Conservation (phyloP, 2,329 filamentous ascomycete species). For the Trichoderma sp. region DNA sequence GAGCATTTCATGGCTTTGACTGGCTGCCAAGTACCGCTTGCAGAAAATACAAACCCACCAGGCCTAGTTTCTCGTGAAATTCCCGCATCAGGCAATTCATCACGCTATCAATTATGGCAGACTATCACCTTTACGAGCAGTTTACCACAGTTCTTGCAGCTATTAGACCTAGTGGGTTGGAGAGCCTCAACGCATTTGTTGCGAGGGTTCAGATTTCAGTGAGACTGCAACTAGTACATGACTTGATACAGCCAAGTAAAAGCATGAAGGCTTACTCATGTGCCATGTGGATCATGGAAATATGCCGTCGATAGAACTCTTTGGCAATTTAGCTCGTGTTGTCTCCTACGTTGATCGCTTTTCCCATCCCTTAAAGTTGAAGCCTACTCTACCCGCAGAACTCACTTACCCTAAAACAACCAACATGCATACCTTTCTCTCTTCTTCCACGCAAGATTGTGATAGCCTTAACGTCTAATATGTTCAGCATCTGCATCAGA, state of each 20-base stretch:
- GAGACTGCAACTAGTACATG: neutral
- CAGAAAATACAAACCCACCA: neutral
- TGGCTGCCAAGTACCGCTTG: slow-evolving; percentile 11
- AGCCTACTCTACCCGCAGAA: neutral
- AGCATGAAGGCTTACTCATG: no score
- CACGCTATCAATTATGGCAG: neutral
- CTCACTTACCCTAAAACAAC: neutral
- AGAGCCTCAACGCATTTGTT: neutral
- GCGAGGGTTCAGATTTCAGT: neutral
- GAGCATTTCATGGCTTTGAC: neutral
- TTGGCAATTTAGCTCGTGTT: neutral
- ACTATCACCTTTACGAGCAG: neutral
- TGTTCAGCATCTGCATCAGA: neutral
- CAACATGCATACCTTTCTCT: neutral
- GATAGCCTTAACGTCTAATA: neutral
- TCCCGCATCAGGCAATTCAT: slow-evolving; percentile 1
- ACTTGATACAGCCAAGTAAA: neutral
- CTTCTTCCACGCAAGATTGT: neutral
- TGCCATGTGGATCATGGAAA: neutral
- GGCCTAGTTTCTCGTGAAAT: slow-evolving; percentile 8
- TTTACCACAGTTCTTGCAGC: neutral
- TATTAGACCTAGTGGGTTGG: neutral
- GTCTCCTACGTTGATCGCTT: neutral
- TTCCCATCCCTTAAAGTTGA: neutral
- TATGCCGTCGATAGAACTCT: neutral